These are phyloP conservation scores for Kluyveromyces sp. DNA, from an alignment of 1,139 yeast species.

Conservation along the genomic window DNA sequence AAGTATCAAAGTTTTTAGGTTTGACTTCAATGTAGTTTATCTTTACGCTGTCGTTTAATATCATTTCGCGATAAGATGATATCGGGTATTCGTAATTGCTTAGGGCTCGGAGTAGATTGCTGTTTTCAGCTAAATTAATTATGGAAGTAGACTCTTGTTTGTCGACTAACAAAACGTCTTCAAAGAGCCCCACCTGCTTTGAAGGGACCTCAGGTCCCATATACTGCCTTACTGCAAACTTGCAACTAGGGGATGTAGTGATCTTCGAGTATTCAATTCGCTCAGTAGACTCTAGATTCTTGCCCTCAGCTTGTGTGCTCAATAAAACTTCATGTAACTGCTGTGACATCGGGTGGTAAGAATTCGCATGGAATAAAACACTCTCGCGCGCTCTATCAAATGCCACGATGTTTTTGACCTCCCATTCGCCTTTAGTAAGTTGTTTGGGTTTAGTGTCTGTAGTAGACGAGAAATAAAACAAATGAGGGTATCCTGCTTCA, in stretches of 20 bases:
- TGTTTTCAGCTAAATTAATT: constrained; percentile 25
- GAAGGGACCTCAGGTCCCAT: constrained; percentile 26
- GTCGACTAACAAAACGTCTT: constrained; percentile 15
- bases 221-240: constrained; percentile 25
- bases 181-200: constrained; percentile 20
- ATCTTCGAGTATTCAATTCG: constrained; percentile 21
- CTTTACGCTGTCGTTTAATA: constrained; percentile 41
- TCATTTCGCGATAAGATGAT: constrained; percentile 42
- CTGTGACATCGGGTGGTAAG: constrained; percentile 47
- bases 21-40: constrained; percentile 67
- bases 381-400: constrained; percentile 46
- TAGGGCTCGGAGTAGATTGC: constrained; percentile 28
- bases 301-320: constrained; percentile 7
- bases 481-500: constrained; percentile 52
- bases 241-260: constrained; percentile 26
- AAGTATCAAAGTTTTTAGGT: constrained; percentile 61
- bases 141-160: constrained; percentile 11
- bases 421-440: constrained; percentile 64
- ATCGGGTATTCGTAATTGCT: constrained; percentile 48
- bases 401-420: constrained; percentile 50
- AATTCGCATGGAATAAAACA: constrained; percentile 61
- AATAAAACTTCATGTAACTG: constrained; percentile 47
- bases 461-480: constrained; percentile 56
- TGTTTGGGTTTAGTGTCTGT: constrained; percentile 39
- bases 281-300: constrained; percentile 5